A percentile compares a stretch with the other conserved stretches of the same genome.
Conservation (phyloP, 139 green algal genomes). For the Chlamydomonas incerta region DNA sequence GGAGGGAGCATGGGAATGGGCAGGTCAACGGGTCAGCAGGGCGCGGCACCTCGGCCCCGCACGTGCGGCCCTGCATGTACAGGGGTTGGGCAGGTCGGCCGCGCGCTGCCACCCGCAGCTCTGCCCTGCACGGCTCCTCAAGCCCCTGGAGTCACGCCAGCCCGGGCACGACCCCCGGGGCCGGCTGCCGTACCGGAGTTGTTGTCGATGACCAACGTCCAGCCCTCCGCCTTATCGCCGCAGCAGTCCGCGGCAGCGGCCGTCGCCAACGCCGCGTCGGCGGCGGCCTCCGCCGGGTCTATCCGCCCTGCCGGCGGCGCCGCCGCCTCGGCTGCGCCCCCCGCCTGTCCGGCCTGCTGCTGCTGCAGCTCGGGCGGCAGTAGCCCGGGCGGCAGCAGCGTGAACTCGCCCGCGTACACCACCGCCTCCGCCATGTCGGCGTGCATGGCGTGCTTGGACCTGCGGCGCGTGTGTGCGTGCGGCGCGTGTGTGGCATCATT, state of each 20-base stretch:
- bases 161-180: too few relatives aligned
- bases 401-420: conserved; percentile 38
- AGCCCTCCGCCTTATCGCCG: background rate
- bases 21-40: too few relatives aligned
- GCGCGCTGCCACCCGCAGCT: too few relatives aligned
- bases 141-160: too few relatives aligned
- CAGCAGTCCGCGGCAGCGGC: background rate
- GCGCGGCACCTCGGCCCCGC: too few relatives aligned
- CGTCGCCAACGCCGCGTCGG: background rate
- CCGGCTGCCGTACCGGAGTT: background rate
- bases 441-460: conserved; percentile 60
- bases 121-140: background rate
- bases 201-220: conserved; percentile 49
- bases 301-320: background rate
- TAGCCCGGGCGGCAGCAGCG: background rate
- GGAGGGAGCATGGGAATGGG: too few relatives aligned
- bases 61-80: too few relatives aligned
- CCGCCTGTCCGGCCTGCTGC: background rate
- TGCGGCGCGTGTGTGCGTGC: too few relatives aligned
- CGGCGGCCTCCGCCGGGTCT: background rate
- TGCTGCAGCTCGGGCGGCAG: background rate
- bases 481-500: too few relatives aligned
- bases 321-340: background rate
- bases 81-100: too few relatives aligned
- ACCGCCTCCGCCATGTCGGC: conserved; percentile 35